Conservation (phyloP, 495 filamentous ascomycete genomes). For the Rhizodiscina lignyota region DNA sequence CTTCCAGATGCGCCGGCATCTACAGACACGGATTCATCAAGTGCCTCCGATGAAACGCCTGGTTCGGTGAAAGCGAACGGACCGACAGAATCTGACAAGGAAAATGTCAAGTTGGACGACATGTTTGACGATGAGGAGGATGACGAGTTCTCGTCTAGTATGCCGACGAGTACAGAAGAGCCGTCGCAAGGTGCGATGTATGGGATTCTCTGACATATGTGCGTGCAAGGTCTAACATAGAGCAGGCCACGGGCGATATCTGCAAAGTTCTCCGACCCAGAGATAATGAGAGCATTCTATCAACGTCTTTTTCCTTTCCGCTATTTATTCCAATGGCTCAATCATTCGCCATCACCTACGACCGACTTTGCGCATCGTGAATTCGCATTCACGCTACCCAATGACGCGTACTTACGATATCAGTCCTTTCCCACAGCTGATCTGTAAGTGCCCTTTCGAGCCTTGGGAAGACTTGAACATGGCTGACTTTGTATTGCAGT, state of each 20-base stretch:
- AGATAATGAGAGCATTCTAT: constrained; percentile 82
- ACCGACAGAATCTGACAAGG: constrained; percentile 7
- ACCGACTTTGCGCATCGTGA: constrained; percentile 86
- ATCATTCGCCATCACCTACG: constrained; percentile 72
- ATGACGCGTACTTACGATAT: constrained; percentile 82
- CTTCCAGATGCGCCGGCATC: constrained; percentile 3
- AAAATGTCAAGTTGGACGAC: constrained; percentile 60
- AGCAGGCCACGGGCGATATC: constrained; percentile 2
- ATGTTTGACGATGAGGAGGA: constrained; percentile 62
- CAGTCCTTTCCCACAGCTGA: constrained; percentile 78
- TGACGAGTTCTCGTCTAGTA: constrained; percentile 54
- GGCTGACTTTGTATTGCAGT: constrained; percentile 21
- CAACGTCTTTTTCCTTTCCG: constrained; percentile 93
- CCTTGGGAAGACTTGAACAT: not conserved
- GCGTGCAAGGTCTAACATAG: not conserved
- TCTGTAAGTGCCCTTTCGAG: constrained; percentile 34
- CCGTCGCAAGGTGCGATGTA: constrained; percentile 26
- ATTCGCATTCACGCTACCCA: constrained; percentile 82
- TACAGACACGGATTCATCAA: not conserved
- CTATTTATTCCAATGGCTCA: constrained; percentile 93
- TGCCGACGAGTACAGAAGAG: constrained; percentile 26
- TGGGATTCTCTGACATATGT: constrained; percentile 23
- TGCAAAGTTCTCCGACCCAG: constrained; percentile 44
- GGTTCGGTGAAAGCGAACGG: not conserved
- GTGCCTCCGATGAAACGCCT: not conserved